These are phyloP conservation scores for Aquilaria malaccensis DNA, from an alignment of 345 rosid genomes.

Conservation along the genomic window DNA sequence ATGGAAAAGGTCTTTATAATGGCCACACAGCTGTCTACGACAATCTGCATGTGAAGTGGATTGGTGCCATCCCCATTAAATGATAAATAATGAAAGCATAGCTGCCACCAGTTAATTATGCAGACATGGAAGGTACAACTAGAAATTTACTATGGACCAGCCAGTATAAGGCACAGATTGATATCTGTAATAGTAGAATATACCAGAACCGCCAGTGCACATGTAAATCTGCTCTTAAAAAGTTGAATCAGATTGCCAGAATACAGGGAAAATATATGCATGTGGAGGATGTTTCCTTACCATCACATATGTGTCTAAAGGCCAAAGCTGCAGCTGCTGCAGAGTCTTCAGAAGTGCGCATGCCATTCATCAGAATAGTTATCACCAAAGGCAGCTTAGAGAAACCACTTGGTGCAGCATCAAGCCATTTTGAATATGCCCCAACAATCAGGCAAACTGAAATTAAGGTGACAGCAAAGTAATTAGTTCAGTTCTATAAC, in stretches of 20 bases:
- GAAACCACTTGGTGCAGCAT: conserved; percentile 64
- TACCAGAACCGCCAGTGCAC: background rate
- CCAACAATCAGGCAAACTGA: conserved; percentile 97
- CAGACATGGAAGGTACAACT: too few species aligned
- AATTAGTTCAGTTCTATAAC: conserved; percentile 5
- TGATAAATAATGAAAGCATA: background rate
- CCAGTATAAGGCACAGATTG: too few species aligned
- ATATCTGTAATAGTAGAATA: too few species aligned
- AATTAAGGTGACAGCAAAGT: conserved; percentile 8
- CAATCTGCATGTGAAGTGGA: conserved; percentile 56
- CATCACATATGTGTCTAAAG: conserved; percentile 88
- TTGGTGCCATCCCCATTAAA: background rate
- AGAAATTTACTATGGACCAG: too few species aligned
- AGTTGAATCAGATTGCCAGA: background rate
- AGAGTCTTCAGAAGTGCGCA: conserved; percentile 92
- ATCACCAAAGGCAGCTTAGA: conserved; percentile 72
- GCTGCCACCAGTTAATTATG: too few species aligned
- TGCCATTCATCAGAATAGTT: conserved; percentile 71
- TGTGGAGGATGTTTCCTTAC: conserved; percentile 23
- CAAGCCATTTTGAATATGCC: conserved; percentile 96
- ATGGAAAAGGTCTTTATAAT: conserved; percentile 69
- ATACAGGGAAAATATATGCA: background rate
- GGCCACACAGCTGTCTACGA: conserved; percentile 75
- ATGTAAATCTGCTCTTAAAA: background rate
- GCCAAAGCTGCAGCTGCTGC: conserved; percentile 99